Evolutionary conservation across 352 stramenopile species (phyloP).

Genomic region (Pythium phragmiticola): DNA sequence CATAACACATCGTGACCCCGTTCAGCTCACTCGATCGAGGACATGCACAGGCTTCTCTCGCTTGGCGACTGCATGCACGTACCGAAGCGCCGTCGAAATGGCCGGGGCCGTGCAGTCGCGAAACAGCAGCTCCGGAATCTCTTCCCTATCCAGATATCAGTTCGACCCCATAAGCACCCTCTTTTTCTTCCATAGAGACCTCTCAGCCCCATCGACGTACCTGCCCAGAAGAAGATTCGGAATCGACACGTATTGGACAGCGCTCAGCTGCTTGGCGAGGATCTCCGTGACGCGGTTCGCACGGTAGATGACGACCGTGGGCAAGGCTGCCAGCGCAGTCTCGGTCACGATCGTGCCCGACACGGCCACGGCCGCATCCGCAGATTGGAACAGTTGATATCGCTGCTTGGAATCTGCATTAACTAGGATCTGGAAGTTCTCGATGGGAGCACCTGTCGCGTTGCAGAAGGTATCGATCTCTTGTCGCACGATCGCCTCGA

Average conservation of each 20-base stretch:
- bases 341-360: constrained; percentile 76
- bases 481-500: constrained; percentile 29
- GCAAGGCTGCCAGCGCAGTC: constrained; percentile 46
- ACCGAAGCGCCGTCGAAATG: constrained; percentile 34
- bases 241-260: constrained; percentile 73
- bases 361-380: constrained; percentile 55
- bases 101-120: constrained; percentile 44
- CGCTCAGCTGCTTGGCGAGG: constrained; percentile 46
- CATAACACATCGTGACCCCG: neutral
- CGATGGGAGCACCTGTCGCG: neutral
- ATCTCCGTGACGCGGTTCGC: constrained; percentile 62
- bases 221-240: constrained; percentile 65
- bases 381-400: constrained; percentile 30
- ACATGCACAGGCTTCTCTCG: too few species aligned
- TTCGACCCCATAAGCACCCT: neutral
- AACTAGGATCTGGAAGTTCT: constrained; percentile 3
- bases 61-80: neutral
- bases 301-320: constrained; percentile 72
- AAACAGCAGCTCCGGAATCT: constrained; percentile 75
- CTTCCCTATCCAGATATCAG: constrained; percentile 13
- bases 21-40: too few species aligned
- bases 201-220: constrained; percentile 20
- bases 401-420: neutral
- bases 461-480: constrained; percentile 15
- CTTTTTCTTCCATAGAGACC: too few species aligned